These are phyloP conservation scores for Termitomyces sp. DNA, from an alignment of 768 basidiomycete species.

Conservation along the genomic window DNA sequence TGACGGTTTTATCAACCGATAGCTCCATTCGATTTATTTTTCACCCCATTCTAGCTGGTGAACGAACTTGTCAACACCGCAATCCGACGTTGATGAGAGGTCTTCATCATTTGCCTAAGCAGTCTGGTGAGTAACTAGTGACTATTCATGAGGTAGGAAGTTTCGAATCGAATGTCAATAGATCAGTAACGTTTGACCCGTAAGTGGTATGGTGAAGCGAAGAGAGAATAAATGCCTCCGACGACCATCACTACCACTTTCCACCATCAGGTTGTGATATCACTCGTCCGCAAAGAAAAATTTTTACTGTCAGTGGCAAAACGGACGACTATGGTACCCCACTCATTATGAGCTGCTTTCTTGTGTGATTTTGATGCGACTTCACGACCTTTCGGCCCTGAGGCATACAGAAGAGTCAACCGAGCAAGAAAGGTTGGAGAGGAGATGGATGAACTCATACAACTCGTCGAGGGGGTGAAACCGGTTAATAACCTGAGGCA, in stretches of 20 bases:
- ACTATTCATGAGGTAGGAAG: too few species aligned
- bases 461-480: slow-evolving; percentile 78
- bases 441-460: slow-evolving; percentile 67
- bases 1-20: too few species aligned
- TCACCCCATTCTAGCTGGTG: too few species aligned
- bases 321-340: slow-evolving; percentile 65
- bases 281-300: slow-evolving; percentile 1
- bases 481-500: slow-evolving; percentile 40
- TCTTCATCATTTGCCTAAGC: too few species aligned
- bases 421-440: slow-evolving; percentile 41
- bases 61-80: too few species aligned
- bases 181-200: too few species aligned
- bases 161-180: too few species aligned
- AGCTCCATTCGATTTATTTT: too few species aligned
- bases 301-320: slow-evolving; percentile 11
- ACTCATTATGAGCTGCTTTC: slow-evolving; percentile 54
- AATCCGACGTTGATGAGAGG: too few species aligned
- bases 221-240: slow-evolving; percentile 13
- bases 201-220: too few species aligned
- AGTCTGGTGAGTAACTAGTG: too few species aligned
- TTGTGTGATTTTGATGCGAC: slow-evolving; percentile 54
- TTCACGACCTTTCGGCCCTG: slow-evolving; percentile 72
- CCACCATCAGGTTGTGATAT: slow-evolving; percentile 3
- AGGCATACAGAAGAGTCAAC: slow-evolving; percentile 54
- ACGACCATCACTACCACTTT: slow-evolving; percentile 8